A percentile compares a stretch with the other conserved stretches of the same genome.
phyloP scores from a whole-genome alignment of 2,329 filamentous ascomycete species.

The Chrysosporium keratinophilum region DNA sequence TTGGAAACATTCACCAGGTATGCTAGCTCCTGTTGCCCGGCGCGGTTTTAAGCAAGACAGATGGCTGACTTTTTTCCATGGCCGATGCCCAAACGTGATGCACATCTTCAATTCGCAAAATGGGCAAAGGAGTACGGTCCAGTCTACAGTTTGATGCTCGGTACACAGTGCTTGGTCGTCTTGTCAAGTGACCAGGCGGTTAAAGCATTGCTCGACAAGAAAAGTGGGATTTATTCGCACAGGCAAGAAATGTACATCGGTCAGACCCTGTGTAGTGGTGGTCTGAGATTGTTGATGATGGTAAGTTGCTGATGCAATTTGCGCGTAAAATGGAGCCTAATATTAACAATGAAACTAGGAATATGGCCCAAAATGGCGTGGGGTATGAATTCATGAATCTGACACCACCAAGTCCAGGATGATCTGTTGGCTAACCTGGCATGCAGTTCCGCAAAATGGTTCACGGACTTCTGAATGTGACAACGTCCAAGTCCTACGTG shows the following conservation, averaged over 20 bases:
- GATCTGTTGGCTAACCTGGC: background rate
- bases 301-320: slow-evolving; percentile 14
- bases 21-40: background rate
- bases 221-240: slow-evolving; percentile 42
- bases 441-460: slow-evolving; percentile 26
- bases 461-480: slow-evolving; percentile 42
- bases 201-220: slow-evolving; percentile 45
- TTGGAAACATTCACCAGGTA: slow-evolving; percentile 43
- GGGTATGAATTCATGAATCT: background rate
- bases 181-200: slow-evolving; percentile 38
- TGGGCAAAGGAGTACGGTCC: slow-evolving; percentile 47
- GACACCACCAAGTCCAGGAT: background rate
- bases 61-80: background rate
- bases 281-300: slow-evolving; percentile 26
- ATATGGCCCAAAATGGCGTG: slow-evolving; percentile 24
- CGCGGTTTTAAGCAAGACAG: slow-evolving; percentile 2
- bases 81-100: slow-evolving; percentile 35
- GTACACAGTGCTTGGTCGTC: slow-evolving; percentile 40
- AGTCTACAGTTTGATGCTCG: slow-evolving; percentile 44
- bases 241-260: slow-evolving; percentile 38
- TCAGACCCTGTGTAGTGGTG: slow-evolving; percentile 29
- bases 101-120: slow-evolving; percentile 41
- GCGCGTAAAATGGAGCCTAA: too few relatives aligned
- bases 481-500: slow-evolving; percentile 41
- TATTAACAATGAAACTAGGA: slow-evolving; percentile 12